These are phyloP conservation scores for Pichia sporocuriosa DNA, from an alignment of 805 yeast species.

Conservation along the genomic window DNA sequence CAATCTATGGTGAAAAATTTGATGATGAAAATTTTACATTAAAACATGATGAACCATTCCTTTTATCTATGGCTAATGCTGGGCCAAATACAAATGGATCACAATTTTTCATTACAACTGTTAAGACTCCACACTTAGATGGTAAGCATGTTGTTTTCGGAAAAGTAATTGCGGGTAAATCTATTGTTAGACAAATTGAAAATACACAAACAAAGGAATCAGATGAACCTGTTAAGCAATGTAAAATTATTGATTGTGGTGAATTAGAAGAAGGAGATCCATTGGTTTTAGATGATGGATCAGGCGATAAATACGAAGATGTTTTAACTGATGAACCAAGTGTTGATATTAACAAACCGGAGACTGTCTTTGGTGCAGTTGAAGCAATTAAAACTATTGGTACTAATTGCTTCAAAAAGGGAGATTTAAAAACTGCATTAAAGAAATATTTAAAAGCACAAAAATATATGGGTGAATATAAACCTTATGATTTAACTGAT, in stretches of 20 bases:
- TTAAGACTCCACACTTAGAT: slow-evolving; percentile 87
- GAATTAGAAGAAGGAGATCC: slow-evolving; percentile 55
- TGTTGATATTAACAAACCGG: slow-evolving; percentile 53
- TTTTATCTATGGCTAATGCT: slow-evolving; percentile 94
- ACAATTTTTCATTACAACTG: slow-evolving; percentile 91
- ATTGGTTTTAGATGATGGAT: slow-evolving; percentile 57
- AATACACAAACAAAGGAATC: slow-evolving; percentile 52
- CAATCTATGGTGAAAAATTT: slow-evolving; percentile 77
- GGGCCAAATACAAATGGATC: slow-evolving; percentile 96
- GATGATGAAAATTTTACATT: slow-evolving; percentile 83
- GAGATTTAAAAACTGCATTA: slow-evolving; percentile 49
- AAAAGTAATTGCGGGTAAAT: slow-evolving; percentile 74
- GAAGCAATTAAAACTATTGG: slow-evolving; percentile 68
- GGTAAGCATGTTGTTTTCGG: slow-evolving; percentile 98
- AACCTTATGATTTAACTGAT: slow-evolving; percentile 60
- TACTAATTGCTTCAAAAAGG: slow-evolving; percentile 63
- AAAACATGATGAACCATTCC: slow-evolving; percentile 76
- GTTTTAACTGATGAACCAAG: slow-evolving; percentile 65
- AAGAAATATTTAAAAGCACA: slow-evolving; percentile 70
- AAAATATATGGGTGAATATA: slow-evolving; percentile 60
- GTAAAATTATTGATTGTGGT: slow-evolving; percentile 75
- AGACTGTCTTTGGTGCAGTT: slow-evolving; percentile 61
- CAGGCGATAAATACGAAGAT: slow-evolving; percentile 80
- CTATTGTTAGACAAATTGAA: slow-evolving; percentile 74
- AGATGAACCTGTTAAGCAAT: slow-evolving; percentile 68